These are phyloP conservation scores for Mucuna pruriens DNA, from an alignment of 306 rosid genomes.

Conservation along the genomic window DNA sequence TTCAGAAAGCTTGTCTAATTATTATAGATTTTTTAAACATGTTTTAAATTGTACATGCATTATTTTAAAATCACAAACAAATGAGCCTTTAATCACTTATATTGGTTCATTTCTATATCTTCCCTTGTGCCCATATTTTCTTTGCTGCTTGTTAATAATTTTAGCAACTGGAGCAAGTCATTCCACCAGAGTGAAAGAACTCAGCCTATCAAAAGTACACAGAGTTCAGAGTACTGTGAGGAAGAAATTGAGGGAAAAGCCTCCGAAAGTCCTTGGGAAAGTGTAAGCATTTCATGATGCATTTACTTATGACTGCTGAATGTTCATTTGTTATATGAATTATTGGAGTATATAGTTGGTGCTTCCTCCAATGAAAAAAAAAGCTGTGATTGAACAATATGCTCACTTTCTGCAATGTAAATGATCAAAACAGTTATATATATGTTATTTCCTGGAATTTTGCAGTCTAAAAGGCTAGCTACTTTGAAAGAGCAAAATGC, in stretches of 20 bases:
- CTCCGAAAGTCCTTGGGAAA: not conserved
- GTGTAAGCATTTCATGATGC: not conserved
- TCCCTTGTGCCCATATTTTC: not conserved
- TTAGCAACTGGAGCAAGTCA: slow-evolving; percentile 47
- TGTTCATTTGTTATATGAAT: not conserved
- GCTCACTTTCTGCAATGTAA: not conserved
- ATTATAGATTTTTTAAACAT: not conserved
- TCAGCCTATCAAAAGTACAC: not conserved
- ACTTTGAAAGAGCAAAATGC: slow-evolving; percentile 36
- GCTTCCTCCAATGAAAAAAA: slow-evolving; percentile 45
- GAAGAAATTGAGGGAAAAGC: not conserved
- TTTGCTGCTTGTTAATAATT: slow-evolving; percentile 8
- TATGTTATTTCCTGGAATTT: not conserved
- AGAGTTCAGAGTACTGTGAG: not conserved
- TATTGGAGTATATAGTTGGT: slow-evolving; percentile 47
- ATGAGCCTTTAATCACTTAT: not conserved
- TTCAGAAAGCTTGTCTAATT: not conserved
- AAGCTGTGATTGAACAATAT: slow-evolving; percentile 42
- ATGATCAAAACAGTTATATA: not conserved
- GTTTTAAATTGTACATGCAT: not conserved
- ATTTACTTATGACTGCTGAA: slow-evolving; percentile 4
- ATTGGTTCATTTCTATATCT: not conserved
- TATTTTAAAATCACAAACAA: not conserved
- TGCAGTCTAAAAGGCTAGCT: slow-evolving; percentile 60
- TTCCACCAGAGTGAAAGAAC: slow-evolving; percentile 55